Percentiles rank a stretch among this genome's conserved stretches.
Conservation (phyloP, 345 rosid genomes). For the Bruguiera gymnorhiza region DNA sequence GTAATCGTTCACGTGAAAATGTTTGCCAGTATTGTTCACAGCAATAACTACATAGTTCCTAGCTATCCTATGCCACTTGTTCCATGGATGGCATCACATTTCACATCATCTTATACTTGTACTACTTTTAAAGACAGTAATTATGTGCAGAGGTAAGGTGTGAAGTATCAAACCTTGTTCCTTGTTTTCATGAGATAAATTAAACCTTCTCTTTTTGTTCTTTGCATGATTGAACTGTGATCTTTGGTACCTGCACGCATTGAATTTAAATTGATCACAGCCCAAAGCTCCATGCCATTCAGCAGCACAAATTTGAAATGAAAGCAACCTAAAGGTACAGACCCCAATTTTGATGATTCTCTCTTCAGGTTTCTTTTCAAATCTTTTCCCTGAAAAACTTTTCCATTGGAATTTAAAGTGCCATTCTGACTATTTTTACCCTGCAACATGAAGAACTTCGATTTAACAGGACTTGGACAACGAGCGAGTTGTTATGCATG, state of each 20-base stretch:
- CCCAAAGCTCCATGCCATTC: neutral
- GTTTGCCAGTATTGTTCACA: too few species aligned
- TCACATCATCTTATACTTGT: too few species aligned
- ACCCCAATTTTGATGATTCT: conserved; percentile 44
- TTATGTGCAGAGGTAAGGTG: neutral
- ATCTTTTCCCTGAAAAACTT: conserved; percentile 35
- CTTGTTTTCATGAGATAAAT: conserved; percentile 31
- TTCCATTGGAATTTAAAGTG: conserved; percentile 30
- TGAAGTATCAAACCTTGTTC: conserved; percentile 48
- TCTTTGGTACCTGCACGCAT: conserved; percentile 47
- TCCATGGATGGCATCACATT: neutral
- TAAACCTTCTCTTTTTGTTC: conserved; percentile 49
- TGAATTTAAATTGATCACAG: conserved; percentile 20
- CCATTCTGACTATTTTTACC: conserved; percentile 30
- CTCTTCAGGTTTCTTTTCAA: conserved; percentile 30
- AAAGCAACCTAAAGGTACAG: conserved; percentile 18
- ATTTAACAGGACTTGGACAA: neutral
- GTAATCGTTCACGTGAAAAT: too few species aligned
- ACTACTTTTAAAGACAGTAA: neutral
- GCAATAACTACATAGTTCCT: too few species aligned
- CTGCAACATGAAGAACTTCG: conserved; percentile 21
- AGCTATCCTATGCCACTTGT: too few species aligned
- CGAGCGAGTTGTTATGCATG: neutral
- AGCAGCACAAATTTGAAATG: conserved; percentile 2
- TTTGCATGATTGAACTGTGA: conserved; percentile 42